Evolutionary conservation across 2,329 filamentous ascomycete genomes (phyloP).

Genomic region (Fusarium neocosmosporiellum): DNA sequence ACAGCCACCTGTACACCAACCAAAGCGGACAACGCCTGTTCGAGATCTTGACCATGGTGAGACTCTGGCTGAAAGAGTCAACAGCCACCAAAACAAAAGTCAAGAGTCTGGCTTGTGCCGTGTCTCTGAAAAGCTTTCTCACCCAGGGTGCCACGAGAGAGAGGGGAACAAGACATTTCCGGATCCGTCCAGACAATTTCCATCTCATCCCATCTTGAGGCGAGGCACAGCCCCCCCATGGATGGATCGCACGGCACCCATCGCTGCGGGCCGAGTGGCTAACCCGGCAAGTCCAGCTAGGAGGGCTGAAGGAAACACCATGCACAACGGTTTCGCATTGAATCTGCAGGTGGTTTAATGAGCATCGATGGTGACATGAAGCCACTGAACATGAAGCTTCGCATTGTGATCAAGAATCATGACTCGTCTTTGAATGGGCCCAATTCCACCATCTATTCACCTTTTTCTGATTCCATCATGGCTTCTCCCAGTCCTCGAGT

Average conservation of each 20-base stretch:
- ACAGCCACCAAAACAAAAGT: not conserved
- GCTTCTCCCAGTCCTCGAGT: not conserved
- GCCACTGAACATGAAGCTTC: not conserved
- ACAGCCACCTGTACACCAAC: not conserved
- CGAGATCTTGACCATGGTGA: not conserved
- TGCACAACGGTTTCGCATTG: not conserved
- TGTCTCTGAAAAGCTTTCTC: not conserved
- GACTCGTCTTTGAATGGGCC: not conserved
- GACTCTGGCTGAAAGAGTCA: not conserved
- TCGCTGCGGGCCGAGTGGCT: not conserved
- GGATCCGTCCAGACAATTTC: not conserved
- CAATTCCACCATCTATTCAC: not conserved
- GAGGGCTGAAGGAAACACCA: not conserved
- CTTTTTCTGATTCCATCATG: not conserved
- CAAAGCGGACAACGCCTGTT: not conserved
- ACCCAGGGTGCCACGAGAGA: not conserved
- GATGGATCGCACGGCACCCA: not conserved
- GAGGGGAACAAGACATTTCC: not conserved
- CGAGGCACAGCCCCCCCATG: not conserved
- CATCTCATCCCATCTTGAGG: not conserved
- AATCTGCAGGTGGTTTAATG: not conserved
- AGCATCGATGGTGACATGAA: not conserved
- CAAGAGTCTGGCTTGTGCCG: not conserved
- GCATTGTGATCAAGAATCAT: not conserved
- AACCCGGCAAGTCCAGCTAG: not conserved